Percentiles rank a stretch among this genome's conserved stretches.
Conservation (phyloP, 257 asterid species). For the Haberlea rhodopensis region DNA sequence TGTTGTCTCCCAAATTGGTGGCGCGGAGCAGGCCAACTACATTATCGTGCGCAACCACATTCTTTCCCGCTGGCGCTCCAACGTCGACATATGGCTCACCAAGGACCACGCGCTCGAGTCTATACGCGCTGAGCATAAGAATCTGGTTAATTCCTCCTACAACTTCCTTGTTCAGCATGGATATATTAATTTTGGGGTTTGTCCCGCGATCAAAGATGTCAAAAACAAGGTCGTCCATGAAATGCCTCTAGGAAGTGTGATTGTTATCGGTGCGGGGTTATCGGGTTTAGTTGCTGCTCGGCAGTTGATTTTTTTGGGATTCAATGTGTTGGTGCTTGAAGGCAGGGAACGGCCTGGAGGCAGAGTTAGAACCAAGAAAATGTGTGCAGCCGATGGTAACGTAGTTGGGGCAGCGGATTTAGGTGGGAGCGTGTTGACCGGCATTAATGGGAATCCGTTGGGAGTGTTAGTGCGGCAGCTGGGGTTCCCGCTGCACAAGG, state of each 20-base stretch:
- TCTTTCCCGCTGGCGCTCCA: constrained; percentile 84
- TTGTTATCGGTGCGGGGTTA: constrained; percentile 82
- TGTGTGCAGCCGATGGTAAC: constrained; percentile 56
- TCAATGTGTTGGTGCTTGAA: constrained; percentile 81
- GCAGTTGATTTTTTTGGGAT: constrained; percentile 79
- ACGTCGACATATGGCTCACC: constrained; percentile 77
- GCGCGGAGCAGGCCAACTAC: constrained; percentile 83
- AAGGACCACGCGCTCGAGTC: constrained; percentile 92
- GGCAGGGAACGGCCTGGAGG: constrained; percentile 90
- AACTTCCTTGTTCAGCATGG: constrained; percentile 77
- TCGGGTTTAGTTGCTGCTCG: constrained; percentile 93
- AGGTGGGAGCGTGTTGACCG: constrained; percentile 96
- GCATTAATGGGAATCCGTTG: constrained; percentile 91
- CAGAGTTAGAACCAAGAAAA: constrained; percentile 74
- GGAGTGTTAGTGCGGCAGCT: constrained; percentile 94
- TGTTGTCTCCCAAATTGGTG: constrained; percentile 82
- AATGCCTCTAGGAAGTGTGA: constrained; percentile 50
- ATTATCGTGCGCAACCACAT: constrained; percentile 91
- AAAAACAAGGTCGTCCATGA: constrained; percentile 48
- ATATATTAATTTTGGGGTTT: constrained; percentile 82
- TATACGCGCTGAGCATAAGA: constrained; percentile 87
- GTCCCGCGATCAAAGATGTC: constrained; percentile 67
- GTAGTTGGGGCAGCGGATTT: constrained; percentile 82
- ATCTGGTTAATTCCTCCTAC: constrained; percentile 76
- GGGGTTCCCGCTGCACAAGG: constrained; percentile 88